A percentile compares a stretch with the other conserved stretches of the same genome.
Conservation (phyloP, 805 yeast species). For the Candida gorgasii region DNA sequence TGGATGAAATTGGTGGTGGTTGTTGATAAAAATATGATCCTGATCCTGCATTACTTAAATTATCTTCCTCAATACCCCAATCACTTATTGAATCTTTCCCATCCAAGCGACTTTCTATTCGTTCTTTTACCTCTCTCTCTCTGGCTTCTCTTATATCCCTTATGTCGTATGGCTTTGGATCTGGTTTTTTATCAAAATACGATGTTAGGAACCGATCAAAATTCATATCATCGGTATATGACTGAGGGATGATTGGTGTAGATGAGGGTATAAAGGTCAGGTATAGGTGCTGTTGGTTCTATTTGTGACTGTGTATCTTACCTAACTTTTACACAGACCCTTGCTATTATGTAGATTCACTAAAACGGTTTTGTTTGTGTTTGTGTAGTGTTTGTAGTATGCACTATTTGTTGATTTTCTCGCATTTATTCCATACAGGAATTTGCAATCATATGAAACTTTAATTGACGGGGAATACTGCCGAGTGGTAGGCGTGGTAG, state of each 20-base stretch:
- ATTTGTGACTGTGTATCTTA: background rate
- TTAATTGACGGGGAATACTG: background rate
- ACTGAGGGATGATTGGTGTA: too few species aligned
- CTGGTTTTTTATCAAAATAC: constrained; percentile 16
- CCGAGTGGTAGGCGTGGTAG: too few species aligned
- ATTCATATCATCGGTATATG: constrained; percentile 23
- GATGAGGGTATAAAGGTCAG: background rate
- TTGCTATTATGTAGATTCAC: too few species aligned
- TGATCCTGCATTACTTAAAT: constrained; percentile 6
- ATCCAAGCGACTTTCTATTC: background rate
- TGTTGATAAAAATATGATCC: background rate
- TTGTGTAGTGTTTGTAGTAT: background rate
- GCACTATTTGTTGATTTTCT: constrained; percentile 1
- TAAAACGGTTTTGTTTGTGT: too few species aligned
- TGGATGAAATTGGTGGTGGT: constrained; percentile 3
- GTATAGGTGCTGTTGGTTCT: too few species aligned
- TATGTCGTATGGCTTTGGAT: background rate
- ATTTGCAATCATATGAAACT: constrained; percentile 2
- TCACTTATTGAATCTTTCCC: constrained; percentile 22
- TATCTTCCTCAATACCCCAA: constrained; percentile 36
- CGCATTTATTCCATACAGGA: background rate
- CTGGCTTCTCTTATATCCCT: background rate
- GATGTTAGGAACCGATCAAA: constrained; percentile 29
- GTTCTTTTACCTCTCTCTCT: background rate
- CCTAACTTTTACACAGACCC: too few species aligned